These are phyloP conservation scores for Fusarium mangiferae DNA, from an alignment of 2,329 filamentous ascomycete species.

Conservation along the genomic window DNA sequence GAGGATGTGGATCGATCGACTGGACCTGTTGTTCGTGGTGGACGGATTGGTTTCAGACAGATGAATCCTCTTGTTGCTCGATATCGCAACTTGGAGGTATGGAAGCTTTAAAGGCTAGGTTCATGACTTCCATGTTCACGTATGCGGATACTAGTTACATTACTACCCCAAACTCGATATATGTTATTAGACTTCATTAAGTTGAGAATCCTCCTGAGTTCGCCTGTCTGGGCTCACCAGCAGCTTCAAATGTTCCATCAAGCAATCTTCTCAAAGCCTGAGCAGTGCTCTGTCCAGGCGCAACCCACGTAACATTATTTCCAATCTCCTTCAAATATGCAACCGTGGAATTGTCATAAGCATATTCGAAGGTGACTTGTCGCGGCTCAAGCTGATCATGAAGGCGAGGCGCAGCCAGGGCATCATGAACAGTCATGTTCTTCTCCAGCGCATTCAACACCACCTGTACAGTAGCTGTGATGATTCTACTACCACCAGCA, in stretches of 20 bases:
- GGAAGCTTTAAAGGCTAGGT: no score
- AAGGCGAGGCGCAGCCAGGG: constrained; percentile 74
- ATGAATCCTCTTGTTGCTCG: constrained; percentile 37
- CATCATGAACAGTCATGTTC: constrained; percentile 67
- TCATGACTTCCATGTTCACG: no score
- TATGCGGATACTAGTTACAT: rapidly evolving
- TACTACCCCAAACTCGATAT: rapidly evolving
- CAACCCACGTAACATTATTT: constrained; percentile 80
- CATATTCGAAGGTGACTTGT: constrained; percentile 74
- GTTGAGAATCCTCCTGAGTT: constrained; percentile 74
- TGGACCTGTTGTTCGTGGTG: constrained; percentile 32
- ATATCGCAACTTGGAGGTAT: constrained; percentile 39
- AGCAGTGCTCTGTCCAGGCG: constrained; percentile 72
- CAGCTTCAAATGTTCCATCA: constrained; percentile 80
- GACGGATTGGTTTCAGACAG: constrained; percentile 36
- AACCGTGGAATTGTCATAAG: constrained; percentile 76
- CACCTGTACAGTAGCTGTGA: constrained; percentile 83
- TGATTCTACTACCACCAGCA: constrained; percentile 86
- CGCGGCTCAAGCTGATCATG: constrained; percentile 87
- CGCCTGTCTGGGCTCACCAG: constrained; percentile 81
- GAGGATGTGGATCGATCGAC: constrained; percentile 32
- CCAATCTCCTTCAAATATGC: constrained; percentile 72
- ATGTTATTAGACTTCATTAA: rapidly evolving
- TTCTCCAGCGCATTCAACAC: constrained; percentile 79
- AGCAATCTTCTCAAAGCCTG: constrained; percentile 74